Evolutionary conservation across 108 stramenopile genomes (phyloP), one percentile per base, ranked within the genome.

Genomic region (Nitzschia sp.): DNA sequence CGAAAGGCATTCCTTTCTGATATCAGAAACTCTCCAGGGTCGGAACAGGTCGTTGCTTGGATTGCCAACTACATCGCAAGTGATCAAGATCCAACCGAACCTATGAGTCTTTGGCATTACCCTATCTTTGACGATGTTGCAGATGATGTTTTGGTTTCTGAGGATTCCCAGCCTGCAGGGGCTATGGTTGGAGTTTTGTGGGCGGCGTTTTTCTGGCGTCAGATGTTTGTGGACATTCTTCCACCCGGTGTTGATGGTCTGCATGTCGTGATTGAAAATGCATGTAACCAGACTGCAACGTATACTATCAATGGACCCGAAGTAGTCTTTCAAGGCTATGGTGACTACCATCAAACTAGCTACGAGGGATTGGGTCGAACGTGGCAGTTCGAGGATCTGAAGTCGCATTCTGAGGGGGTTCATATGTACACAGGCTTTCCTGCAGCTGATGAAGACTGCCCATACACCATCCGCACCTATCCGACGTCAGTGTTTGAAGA

Each of bases 231-330:
- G 10, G 48, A 46, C 8, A 71, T 78, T 26, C 58, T 84, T 2
- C 83, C 83, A 6, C 34, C 60, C 15, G 77, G 80, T 41, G 62
- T 70, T 56, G 71, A 78, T 52, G 83, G 80, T 1, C 57, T 84
- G 57, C 41, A 61, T 57, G 80, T 77, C 60, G 80, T 81, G 39
- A 40, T 84, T 0, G 25, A 57, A 51, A 75, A 68, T 20, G 67
- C 69, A 0, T 79, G 61, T 41, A 67, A 57, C 11, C 78, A 78
- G 37, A 38, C 52, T 15, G 79, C 69, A 51, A 79, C 66, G 11
- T 83, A 80, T 44, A 42, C 43, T 8, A 69, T 84, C 19, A 69
- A 65, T 34, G 80, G 83, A 0, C 62, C 58, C 25, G 25, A 42
- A 0, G 73, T 69, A 15, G 67, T 42, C 0, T 65, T 79, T 20